These are phyloP conservation scores for Exophiala sp. DNA, from an alignment of 2,329 filamentous ascomycete species.

Conservation along the genomic window DNA sequence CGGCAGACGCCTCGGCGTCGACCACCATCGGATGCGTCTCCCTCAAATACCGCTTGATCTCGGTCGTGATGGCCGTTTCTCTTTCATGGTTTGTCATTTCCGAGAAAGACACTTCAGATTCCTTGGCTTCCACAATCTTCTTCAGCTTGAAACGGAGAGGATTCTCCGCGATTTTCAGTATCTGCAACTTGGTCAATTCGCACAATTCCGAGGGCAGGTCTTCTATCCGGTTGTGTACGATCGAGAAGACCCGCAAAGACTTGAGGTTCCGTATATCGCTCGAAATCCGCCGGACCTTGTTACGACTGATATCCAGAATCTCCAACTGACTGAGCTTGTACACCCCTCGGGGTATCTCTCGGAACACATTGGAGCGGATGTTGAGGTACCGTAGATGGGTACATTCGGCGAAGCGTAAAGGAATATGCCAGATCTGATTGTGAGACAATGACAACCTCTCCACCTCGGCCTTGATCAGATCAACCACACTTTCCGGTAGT, in stretches of 20 bases:
- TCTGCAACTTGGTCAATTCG: conserved; percentile 82
- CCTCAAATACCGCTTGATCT: conserved; percentile 54
- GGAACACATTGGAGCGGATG: conserved; percentile 45
- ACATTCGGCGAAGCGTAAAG: conserved; percentile 45
- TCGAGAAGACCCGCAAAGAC: conserved; percentile 80
- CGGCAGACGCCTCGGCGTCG: conserved; percentile 44
- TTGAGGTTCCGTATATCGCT: conserved; percentile 72
- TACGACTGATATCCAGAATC: conserved; percentile 86
- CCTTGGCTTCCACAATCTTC: conserved; percentile 60
- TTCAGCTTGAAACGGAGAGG: conserved; percentile 73
- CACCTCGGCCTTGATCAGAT: conserved; percentile 49
- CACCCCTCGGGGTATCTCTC: conserved; percentile 62
- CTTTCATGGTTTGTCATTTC: conserved; percentile 54
- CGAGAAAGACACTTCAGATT: conserved; percentile 56
- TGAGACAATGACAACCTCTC: conserved; percentile 49
- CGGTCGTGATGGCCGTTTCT: conserved; percentile 54
- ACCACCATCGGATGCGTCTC: conserved; percentile 38
- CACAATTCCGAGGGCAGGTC: conserved; percentile 77
- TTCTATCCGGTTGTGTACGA: conserved; percentile 80
- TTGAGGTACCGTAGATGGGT: conserved; percentile 47
- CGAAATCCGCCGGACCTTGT: conserved; percentile 72
- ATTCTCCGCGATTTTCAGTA: conserved; percentile 85
- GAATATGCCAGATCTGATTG: conserved; percentile 47
- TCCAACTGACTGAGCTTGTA: conserved; percentile 81
- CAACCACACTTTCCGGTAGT: conserved; percentile 46